A percentile compares a stretch with the other conserved stretches of the same genome.
phyloP scores from a whole-genome alignment of 176 grass and related monocot genomes.

The Neostapfia colusana region DNA sequence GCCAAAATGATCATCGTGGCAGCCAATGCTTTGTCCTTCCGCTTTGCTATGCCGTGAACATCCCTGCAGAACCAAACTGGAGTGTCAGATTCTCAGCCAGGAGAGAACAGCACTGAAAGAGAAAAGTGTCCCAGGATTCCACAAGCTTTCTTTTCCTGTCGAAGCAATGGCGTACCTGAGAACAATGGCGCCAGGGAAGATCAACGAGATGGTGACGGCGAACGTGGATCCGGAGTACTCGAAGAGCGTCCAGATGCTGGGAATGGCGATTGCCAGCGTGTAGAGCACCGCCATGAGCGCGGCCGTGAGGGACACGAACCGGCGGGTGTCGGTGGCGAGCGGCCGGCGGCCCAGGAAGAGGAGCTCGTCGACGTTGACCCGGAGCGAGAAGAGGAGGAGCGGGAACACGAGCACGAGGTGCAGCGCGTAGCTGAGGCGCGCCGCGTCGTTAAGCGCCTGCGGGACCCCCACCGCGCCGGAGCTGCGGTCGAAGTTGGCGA shows the following conservation, averaged over 20 bases:
- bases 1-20: constrained; percentile 72
- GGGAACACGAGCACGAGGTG: constrained; percentile 93
- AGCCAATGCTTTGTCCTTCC: constrained; percentile 67
- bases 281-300: constrained; percentile 63
- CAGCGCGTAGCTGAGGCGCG: constrained; percentile 86
- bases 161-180: constrained; percentile 48
- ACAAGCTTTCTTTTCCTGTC: background rate
- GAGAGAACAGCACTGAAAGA: background rate
- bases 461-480: constrained; percentile 49
- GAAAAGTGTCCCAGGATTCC: background rate
- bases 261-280: constrained; percentile 57
- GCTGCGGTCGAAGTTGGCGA: constrained; percentile 84
- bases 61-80: constrained; percentile 40
- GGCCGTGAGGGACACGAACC: constrained; percentile 65
- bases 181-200: constrained; percentile 82
- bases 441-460: constrained; percentile 66
- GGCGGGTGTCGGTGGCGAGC: constrained; percentile 47
- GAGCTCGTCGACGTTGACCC: constrained; percentile 83
- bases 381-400: constrained; percentile 74
- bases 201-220: constrained; percentile 77
- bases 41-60: constrained; percentile 62
- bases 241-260: constrained; percentile 85
- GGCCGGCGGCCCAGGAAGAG: constrained; percentile 52
- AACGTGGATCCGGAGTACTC: constrained; percentile 73
- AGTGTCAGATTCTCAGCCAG: constrained; percentile 17